Evolutionary conservation across 495 filamentous ascomycete species (phyloP), one percentile per base, ranked within the genome.

Genomic region (Elasticomyces elasticus): DNA sequence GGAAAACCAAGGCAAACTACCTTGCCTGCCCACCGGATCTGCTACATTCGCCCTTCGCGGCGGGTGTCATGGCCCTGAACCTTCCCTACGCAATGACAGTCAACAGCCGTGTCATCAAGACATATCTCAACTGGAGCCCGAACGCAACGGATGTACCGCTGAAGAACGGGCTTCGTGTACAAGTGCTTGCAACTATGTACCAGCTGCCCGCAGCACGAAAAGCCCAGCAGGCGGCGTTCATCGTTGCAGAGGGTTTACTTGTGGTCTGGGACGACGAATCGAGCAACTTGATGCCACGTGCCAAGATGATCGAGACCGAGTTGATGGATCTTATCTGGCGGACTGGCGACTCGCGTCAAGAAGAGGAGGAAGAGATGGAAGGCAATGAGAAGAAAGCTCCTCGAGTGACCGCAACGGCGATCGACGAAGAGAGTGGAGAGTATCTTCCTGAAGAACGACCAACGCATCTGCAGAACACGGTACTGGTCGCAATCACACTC

Each of bases 231-330:
- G 85, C 84, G 24, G 84, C 84, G 48, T 88, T 88, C 60, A 76
- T 88, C 35, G 83, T 82, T 2, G 78, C 76, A 17, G 82, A 84
- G 45, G 73, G 74, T 3, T 64, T 87, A 17, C 66, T 88, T 1
- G 73, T 88, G 0, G 84, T 88, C 5, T 88, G 84, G 84, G 84
- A 88, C 49, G 84, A 88, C 54, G 84, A 88, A 45, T 76, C 85
- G 0, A 69, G 81, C 35, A 79, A 87, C 56, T 69, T 88, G 24
- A 76, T 87, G 15, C 58, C 73, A 47, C 70, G 84, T 48, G 84
- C 84, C 11, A 77, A 79, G 63, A 72, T 70, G 15, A 88, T 87
- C 62, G 83, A 87, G 68, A 74, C 75, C 22, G 83, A 86, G 63
- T 70, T 88, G 25, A 87, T 87, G 79, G 74, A 85, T 51, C 67